Evolutionary conservation across 2,329 filamentous ascomycete genomes (phyloP).

Genomic region (Colletotrichum lupini): DNA sequence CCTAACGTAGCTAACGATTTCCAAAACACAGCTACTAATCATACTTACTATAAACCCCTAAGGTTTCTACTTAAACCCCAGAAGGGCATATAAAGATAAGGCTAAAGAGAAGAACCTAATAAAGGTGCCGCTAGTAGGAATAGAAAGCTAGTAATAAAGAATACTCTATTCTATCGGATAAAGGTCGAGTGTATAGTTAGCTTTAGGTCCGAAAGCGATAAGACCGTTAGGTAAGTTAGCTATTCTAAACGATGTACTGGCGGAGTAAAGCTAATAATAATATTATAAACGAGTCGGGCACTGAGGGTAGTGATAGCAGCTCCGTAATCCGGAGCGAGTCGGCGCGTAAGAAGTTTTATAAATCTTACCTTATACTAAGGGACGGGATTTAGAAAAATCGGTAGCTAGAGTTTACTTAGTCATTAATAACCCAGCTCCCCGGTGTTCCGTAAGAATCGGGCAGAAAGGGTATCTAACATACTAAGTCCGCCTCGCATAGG

Average conservation of each 20-base stretch:
- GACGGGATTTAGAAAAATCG: background rate
- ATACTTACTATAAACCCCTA: conserved; percentile 61
- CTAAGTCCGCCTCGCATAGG: background rate
- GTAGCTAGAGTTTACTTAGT: background rate
- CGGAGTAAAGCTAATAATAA: background rate
- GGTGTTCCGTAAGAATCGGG: conserved; percentile 17
- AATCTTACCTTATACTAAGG: background rate
- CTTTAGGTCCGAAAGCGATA: conserved; percentile 51
- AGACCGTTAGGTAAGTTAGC: conserved; percentile 28
- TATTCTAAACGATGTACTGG: background rate
- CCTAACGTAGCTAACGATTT: conserved; percentile 72
- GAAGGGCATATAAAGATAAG: conserved; percentile 52
- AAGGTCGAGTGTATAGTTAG: conserved; percentile 59
- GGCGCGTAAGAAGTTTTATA: background rate
- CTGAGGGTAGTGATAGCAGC: background rate
- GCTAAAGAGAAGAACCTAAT: conserved; percentile 53
- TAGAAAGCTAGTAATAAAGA: conserved; percentile 53
- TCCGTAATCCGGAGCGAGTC: background rate
- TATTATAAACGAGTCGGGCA: background rate
- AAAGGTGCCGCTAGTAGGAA: conserved; percentile 49
- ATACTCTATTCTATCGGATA: conserved; percentile 55
- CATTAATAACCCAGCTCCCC: background rate
- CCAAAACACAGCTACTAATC: conserved; percentile 63
- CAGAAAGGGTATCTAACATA: background rate
- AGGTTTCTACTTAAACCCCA: conserved; percentile 54